Conservation (phyloP, 768 basidiomycete genomes). For the Kwoniella europaea region DNA sequence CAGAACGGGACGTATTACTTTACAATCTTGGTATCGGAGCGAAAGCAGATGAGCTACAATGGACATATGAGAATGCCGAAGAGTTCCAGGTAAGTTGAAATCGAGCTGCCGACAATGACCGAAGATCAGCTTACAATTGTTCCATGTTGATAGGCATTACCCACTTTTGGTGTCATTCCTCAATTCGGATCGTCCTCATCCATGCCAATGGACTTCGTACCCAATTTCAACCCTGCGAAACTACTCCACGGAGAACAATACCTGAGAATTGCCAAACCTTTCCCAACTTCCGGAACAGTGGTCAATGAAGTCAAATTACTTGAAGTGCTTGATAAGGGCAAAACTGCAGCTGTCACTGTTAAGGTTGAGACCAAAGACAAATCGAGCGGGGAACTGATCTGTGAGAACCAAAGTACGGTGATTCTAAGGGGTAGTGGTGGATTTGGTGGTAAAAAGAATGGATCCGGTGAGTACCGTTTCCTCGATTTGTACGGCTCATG, state of each 20-base stretch:
- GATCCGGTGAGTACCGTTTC: slow-evolving; percentile 66
- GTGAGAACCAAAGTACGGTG: slow-evolving; percentile 89
- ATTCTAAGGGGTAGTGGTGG: slow-evolving; percentile 95
- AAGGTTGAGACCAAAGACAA: slow-evolving; percentile 82
- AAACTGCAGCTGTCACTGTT: slow-evolving; percentile 85
- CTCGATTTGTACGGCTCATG: background rate
- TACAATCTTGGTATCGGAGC: slow-evolving; percentile 97
- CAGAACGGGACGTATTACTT: slow-evolving; percentile 87
- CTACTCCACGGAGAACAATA: slow-evolving; percentile 98
- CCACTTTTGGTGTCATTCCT: slow-evolving; percentile 94
- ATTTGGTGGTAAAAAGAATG: slow-evolving; percentile 86
- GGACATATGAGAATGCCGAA: slow-evolving; percentile 88
- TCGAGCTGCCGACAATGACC: background rate
- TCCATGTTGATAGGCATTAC: slow-evolving; percentile 65
- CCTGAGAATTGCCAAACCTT: slow-evolving; percentile 74
- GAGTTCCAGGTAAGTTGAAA: slow-evolving; percentile 64
- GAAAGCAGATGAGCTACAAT: slow-evolving; percentile 86
- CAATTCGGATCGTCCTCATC: slow-evolving; percentile 77
- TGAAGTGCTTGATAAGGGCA: slow-evolving; percentile 68
- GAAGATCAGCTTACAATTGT: background rate
- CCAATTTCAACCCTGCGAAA: slow-evolving; percentile 94
- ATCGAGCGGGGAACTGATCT: slow-evolving; percentile 74
- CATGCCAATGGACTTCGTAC: slow-evolving; percentile 73
- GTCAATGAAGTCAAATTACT: slow-evolving; percentile 73
- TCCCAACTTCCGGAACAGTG: slow-evolving; percentile 82